Evolutionary conservation across 1,284 basidiomycete genomes (phyloP).

Genomic region (Malassezia vespertilionis): DNA sequence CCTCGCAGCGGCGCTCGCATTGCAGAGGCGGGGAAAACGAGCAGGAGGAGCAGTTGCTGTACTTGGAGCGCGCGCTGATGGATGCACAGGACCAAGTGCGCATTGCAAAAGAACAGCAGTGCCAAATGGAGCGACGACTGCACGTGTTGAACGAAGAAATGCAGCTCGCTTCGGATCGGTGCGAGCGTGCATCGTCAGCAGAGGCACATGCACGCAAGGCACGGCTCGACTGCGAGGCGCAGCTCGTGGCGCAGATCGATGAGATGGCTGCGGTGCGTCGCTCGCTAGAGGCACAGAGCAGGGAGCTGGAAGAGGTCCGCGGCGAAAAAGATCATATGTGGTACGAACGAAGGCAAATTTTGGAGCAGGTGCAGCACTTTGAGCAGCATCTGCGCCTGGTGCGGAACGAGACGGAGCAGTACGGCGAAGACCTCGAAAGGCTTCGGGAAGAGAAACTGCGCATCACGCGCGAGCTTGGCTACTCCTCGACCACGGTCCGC

Average conservation of each 20-base stretch:
- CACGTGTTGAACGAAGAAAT: slow-evolving; percentile 9
- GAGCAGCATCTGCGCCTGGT: slow-evolving; percentile 17
- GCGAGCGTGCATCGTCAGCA: neutral
- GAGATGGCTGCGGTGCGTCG: slow-evolving; percentile 8
- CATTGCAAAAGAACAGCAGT: neutral
- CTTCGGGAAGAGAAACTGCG: slow-evolving; percentile 6
- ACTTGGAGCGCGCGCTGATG: neutral
- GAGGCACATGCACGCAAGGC: slow-evolving; percentile 4
- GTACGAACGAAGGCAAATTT: slow-evolving; percentile 12
- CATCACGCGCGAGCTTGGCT: neutral
- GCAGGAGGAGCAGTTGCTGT: neutral
- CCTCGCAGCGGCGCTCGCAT: too few species aligned
- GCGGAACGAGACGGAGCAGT: slow-evolving; percentile 16
- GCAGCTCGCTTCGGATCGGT: neutral
- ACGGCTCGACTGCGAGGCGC: slow-evolving; percentile 7
- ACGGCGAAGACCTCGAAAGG: slow-evolving; percentile 9
- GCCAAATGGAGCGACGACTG: slow-evolving; percentile 9
- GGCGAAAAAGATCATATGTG: slow-evolving; percentile 18
- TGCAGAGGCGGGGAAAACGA: neutral
- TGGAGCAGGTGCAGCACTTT: slow-evolving; percentile 15
- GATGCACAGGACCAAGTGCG: slow-evolving; percentile 1
- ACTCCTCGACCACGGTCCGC: too few species aligned
- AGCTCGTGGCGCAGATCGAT: slow-evolving; percentile 13
- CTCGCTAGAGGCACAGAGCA: slow-evolving; percentile 5
- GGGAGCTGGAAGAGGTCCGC: slow-evolving; percentile 8